A percentile compares a stretch with the other conserved stretches of the same genome.
Evolutionary conservation across 345 rosid species (phyloP).

Genomic region (Mercurialis annua): DNA sequence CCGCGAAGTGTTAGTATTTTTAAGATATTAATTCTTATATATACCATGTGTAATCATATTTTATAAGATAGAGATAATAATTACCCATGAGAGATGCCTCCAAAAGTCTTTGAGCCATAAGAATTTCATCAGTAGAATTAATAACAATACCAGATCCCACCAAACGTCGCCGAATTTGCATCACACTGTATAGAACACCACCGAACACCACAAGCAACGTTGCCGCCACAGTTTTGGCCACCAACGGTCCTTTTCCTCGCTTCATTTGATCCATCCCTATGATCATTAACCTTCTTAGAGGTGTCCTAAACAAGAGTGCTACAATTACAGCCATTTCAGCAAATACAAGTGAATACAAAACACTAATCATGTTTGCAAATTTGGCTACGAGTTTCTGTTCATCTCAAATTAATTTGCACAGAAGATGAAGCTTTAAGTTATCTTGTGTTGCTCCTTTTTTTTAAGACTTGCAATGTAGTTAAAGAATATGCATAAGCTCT

Average conservation of each 20-base stretch:
- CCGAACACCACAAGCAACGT: constrained; percentile 42
- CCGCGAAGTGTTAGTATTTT: too few relatives aligned
- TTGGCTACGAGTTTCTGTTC: neutral
- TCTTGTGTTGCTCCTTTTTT: constrained; percentile 4
- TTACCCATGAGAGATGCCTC: constrained; percentile 48
- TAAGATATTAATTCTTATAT: too few relatives aligned
- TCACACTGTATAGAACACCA: constrained; percentile 17
- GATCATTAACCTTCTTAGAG: constrained; percentile 40
- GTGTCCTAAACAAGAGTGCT: constrained; percentile 33
- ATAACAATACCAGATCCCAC: constrained; percentile 29
- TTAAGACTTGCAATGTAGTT: constrained; percentile 7
- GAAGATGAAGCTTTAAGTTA: neutral
- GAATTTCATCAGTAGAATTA: constrained; percentile 48
- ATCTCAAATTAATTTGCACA: neutral
- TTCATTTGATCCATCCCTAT: constrained; percentile 35
- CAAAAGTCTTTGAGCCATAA: constrained; percentile 34
- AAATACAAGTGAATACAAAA: constrained; percentile 34
- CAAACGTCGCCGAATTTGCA: constrained; percentile 27
- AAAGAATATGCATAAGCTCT: too few relatives aligned
- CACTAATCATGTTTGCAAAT: constrained; percentile 34
- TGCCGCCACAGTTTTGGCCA: constrained; percentile 39
- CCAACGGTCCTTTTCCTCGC: constrained; percentile 42
- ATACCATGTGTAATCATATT: too few relatives aligned
- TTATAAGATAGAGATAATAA: too few relatives aligned
- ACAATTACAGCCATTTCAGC: constrained; percentile 37